phyloP scores from a whole-genome alignment of 2,329 filamentous ascomycete species.

The Calcarisporium arbuscula region DNA sequence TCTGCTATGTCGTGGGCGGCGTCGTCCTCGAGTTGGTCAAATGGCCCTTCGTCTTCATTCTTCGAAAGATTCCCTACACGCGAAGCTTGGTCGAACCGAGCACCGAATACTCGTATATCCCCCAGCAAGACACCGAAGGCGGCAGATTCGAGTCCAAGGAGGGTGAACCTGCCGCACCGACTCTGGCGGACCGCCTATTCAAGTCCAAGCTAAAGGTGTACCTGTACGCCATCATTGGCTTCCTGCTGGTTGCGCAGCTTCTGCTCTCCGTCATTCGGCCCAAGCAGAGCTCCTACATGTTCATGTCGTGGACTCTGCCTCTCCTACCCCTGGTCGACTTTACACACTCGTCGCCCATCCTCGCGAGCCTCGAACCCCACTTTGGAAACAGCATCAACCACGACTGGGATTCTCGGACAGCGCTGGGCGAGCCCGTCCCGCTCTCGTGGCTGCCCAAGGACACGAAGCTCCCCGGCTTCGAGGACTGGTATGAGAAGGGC shows the following conservation, averaged over 20 bases:
- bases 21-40: constrained; percentile 17
- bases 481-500: constrained; percentile 22
- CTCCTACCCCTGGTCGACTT: constrained; percentile 26
- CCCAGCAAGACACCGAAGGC: constrained; percentile 19
- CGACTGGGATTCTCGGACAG: constrained; percentile 22
- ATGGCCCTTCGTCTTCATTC: constrained; percentile 14
- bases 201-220: constrained; percentile 7
- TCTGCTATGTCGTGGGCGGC: constrained; percentile 11
- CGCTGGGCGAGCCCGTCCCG: constrained; percentile 15
- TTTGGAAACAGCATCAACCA: constrained; percentile 16
- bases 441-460: constrained; percentile 22
- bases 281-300: constrained; percentile 20
- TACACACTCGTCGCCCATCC: constrained; percentile 17
- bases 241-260: constrained; percentile 14
- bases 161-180: constrained; percentile 6
- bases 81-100: background rate
- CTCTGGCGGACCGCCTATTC: no score
- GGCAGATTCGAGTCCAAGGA: constrained; percentile 11
- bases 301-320: constrained; percentile 27
- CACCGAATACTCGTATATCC: constrained; percentile 15
- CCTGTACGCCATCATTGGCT: constrained; percentile 11
- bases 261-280: constrained; percentile 18
- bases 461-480: constrained; percentile 10
- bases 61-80: constrained; percentile 7
- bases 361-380: constrained; percentile 17